Evolutionary conservation across 495 filamentous ascomycete species (phyloP), one percentile per base, ranked within the genome.

Genomic region (Penicillium manginii): DNA sequence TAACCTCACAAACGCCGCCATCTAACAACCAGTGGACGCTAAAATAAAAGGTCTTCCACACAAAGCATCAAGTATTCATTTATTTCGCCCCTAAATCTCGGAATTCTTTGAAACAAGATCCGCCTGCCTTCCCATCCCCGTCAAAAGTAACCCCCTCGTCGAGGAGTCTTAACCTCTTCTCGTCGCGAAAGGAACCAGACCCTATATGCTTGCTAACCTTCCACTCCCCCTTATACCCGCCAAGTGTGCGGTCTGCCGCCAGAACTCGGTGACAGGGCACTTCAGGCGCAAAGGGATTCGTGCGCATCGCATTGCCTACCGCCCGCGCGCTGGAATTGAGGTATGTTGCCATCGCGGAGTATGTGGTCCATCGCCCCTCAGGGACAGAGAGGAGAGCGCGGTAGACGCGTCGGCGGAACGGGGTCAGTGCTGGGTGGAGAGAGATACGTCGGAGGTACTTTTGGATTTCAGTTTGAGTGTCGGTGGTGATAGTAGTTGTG

Each of bases 281-380:
- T 33, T 78, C 75, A 0, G 88, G 88, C 37, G 88, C 88, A 61
- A 84, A 90, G 0, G 87, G 88, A 60, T 90, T 91, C 15, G 77
- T 80, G 19, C 90, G 81, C 66, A 91, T 83, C 0, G 91, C 91
- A 57, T 87, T 90, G 11, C 91, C 91, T 2, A 96, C 87, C 2
- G 91, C 91, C 2, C 91, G 81, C 23, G 91, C 87, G 10, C 88
- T 91, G 3, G 88, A 89, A 14, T 73, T 66, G 2, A 94, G 79
- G 21, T 87, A 80, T 22, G 80, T 75, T 1, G 91, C 83, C 31
- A 96, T 73, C 2, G 87, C 81, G 17, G 83, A 85, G 78, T 96
- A 93, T 3, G 89, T 89, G 11, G 86, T 87, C 68, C 91, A 86
- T 52, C 75, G 77, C 14, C 91, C 91, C 5, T 72, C 66, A 0